Evolutionary conservation across 495 filamentous ascomycete species (phyloP), one percentile per base, ranked within the genome.

Genomic region (Gamarada debralockiae): DNA sequence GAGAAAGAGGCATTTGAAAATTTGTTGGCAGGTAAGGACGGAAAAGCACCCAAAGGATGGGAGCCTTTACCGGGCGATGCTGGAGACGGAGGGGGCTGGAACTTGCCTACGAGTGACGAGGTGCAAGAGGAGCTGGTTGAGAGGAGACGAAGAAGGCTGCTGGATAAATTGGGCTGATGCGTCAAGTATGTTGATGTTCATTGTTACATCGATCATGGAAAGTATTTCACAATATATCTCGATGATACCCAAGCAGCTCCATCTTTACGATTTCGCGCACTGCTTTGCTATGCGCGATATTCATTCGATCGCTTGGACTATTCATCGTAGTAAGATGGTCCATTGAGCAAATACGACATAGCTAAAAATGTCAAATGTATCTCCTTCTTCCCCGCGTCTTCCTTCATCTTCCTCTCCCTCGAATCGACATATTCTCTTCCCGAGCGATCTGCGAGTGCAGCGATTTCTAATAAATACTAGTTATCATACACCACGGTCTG

Each of bases 61-160:
- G 84, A 91, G 56, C 76, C 87, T 14, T 73, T 98, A 54, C 93
- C 93, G 1, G 92, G 90, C 2, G 89, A 96, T 73, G 72, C 72
- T 21, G 91, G 90, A 13, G 90, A 95, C 68, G 91, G 91, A 0
- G 73, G 82, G 31, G 81, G 76, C 37, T 98, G 93, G 93, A 84
- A 81, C 62, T 68, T 97, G 50, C 93, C 93, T 6, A 87, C 83
- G 23, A 61, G 85, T 48, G 91, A 95, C 8, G 95, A 98, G 64
- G 93, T 97, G 17, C 85, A 92, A 68, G 84, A 92, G 66, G 93
- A 97, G 68, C 73, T 98, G 50, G 75, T 98, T 24, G 92, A 97
- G 62, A 79, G 91, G 69, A 82, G 91, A 69, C 83, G 86, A 62
- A 76, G 83, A 67, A 84, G 82, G 60, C 71, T 98, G 48, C 67